Percentiles rank a stretch among this genome's conserved stretches.
Evolutionary conservation across 768 basidiomycete genomes (phyloP).

Genomic region (Tephrocybe sp.): DNA sequence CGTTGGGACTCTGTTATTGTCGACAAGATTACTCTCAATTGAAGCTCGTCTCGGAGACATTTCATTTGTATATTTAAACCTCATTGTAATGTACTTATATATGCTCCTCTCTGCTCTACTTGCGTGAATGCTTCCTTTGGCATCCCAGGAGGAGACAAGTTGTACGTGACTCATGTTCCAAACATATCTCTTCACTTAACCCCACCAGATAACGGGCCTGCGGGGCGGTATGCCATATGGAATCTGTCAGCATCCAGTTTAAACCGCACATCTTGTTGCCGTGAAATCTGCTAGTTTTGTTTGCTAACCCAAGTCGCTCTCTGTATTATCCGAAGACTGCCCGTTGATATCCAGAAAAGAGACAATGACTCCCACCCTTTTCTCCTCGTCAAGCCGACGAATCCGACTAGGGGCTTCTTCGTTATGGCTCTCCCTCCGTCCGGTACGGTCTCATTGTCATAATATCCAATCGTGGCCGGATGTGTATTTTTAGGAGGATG

Average conservation of each 20-base stretch:
- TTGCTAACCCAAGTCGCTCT: background rate
- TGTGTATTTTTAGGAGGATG: background rate
- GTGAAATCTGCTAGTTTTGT: background rate
- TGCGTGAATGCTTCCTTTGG: too few species aligned
- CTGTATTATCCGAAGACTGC: conserved; percentile 11
- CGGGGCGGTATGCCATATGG: too few species aligned
- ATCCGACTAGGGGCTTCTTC: conserved; percentile 2
- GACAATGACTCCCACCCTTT: conserved; percentile 4
- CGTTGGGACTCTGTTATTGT: conserved; percentile 4
- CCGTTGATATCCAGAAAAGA: conserved; percentile 9
- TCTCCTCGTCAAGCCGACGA: background rate
- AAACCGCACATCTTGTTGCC: background rate
- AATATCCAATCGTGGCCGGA: background rate
- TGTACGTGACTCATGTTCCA: too few species aligned
- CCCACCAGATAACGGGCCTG: too few species aligned
- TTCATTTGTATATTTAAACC: too few species aligned
- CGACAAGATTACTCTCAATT: background rate
- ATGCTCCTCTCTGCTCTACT: too few species aligned
- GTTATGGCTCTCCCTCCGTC: background rate
- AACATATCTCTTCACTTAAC: too few species aligned
- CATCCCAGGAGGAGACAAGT: too few species aligned
- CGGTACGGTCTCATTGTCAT: background rate
- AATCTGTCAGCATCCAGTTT: too few species aligned
- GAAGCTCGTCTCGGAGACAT: too few species aligned
- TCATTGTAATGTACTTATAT: too few species aligned